Conservation (phyloP, 352 stramenopile species). For the Phytopythium chamaehyphon region DNA sequence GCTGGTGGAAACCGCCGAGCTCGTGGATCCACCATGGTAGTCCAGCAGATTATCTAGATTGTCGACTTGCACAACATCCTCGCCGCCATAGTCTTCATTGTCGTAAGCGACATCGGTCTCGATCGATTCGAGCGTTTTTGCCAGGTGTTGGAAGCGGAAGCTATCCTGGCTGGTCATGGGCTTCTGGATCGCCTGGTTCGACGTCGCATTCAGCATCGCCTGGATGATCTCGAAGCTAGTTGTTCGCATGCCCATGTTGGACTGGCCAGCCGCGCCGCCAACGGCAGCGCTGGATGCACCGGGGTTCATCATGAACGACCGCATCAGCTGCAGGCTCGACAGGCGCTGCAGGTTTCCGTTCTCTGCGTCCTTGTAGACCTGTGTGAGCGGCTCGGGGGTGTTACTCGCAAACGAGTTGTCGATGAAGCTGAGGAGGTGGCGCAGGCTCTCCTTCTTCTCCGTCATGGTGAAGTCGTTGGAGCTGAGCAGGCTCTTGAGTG, state of each 20-base stretch:
- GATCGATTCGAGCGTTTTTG: slow-evolving; percentile 72
- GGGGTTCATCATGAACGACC: slow-evolving; percentile 50
- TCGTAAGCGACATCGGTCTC: slow-evolving; percentile 81
- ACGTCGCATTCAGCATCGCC: slow-evolving; percentile 82
- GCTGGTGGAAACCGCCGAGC: slow-evolving; percentile 3
- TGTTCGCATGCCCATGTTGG: slow-evolving; percentile 59
- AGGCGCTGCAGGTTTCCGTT: slow-evolving; percentile 64
- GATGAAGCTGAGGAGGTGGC: slow-evolving; percentile 78
- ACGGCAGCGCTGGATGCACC: slow-evolving; percentile 1
- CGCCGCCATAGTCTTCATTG: slow-evolving; percentile 76
- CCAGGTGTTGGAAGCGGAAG: slow-evolving; percentile 83
- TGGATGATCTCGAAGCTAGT: slow-evolving; percentile 88
- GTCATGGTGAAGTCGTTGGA: slow-evolving; percentile 82
- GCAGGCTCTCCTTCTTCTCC: slow-evolving; percentile 85
- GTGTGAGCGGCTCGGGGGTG: slow-evolving; percentile 65
- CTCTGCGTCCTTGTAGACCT: slow-evolving; percentile 79
- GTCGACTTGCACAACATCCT: slow-evolving; percentile 81
- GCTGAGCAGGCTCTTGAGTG: slow-evolving; percentile 77
- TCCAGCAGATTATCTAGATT: slow-evolving; percentile 85
- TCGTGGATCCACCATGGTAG: slow-evolving; percentile 45
- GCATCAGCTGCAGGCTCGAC: slow-evolving; percentile 79
- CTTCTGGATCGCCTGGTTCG: slow-evolving; percentile 82
- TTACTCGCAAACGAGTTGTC: slow-evolving; percentile 79
- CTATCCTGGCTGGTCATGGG: slow-evolving; percentile 86
- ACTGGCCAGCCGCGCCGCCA: slow-evolving; percentile 4